phyloP scores from a whole-genome alignment of 1,284 basidiomycete species.

The Meripilus lineatus region DNA sequence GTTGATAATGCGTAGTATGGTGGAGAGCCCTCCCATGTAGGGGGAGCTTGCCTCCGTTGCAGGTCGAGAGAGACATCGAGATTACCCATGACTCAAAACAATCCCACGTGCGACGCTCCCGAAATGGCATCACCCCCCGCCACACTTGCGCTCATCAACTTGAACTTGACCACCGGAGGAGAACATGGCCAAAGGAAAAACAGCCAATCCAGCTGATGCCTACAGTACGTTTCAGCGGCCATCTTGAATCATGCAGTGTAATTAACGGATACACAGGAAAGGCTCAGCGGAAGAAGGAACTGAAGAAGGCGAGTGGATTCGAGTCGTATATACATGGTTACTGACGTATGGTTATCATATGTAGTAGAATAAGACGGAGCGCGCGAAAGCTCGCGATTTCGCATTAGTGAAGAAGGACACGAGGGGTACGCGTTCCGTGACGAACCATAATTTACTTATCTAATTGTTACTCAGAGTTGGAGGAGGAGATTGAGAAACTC shows the following conservation, averaged over 20 bases:
- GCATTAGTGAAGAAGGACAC: conserved; percentile 87
- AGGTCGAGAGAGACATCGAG: conserved; percentile 8
- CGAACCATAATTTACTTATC: background rate
- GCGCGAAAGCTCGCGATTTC: conserved; percentile 77
- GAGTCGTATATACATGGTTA: background rate
- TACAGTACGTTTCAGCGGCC: conserved; percentile 48
- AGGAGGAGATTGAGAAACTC: conserved; percentile 65
- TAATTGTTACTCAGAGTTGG: conserved; percentile 45
- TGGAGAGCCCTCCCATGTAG: conserved; percentile 20
- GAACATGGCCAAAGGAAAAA: conserved; percentile 78
- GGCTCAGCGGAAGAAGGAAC: conserved; percentile 81
- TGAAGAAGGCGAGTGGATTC: conserved; percentile 70
- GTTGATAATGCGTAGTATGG: too few species aligned
- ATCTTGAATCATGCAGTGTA: conserved; percentile 1
- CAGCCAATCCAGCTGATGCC: conserved; percentile 80
- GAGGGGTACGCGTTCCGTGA: conserved; percentile 40
- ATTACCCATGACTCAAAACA: conserved; percentile 24
- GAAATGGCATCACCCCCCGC: conserved; percentile 6
- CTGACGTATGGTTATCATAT: conserved; percentile 17
- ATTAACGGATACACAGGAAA: conserved; percentile 54
- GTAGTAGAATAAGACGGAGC: conserved; percentile 83
- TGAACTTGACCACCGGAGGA: background rate
- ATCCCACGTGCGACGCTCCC: conserved; percentile 26
- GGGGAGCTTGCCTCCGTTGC: conserved; percentile 21
- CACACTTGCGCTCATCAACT: background rate